Percentiles rank a stretch among this genome's conserved stretches.
phyloP scores from a whole-genome alignment of 768 basidiomycete genomes.

The Macrolepiota fuliginosa region DNA sequence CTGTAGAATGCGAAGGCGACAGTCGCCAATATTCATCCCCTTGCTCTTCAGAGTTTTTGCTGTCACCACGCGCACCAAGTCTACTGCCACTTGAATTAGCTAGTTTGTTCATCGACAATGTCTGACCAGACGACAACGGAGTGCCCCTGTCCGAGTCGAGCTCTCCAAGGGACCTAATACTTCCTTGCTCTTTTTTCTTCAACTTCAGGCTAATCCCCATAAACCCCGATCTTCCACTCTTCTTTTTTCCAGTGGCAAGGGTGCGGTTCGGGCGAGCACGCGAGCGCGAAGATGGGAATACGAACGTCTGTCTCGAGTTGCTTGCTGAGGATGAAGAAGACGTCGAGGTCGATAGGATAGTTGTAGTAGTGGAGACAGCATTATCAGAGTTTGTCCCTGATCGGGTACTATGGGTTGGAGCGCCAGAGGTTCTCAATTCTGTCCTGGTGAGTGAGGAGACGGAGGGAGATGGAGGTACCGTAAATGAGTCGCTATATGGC shows the following conservation, averaged over 20 bases:
- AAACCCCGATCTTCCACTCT: slow-evolving; percentile 17
- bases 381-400: not conserved
- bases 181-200: slow-evolving; percentile 21
- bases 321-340: not conserved
- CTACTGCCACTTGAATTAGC: not conserved
- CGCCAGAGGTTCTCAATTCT: not conserved
- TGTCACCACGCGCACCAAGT: not conserved
- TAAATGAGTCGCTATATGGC: not conserved
- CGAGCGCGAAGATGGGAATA: slow-evolving; percentile 19
- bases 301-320: slow-evolving; percentile 6
- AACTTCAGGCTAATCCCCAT: slow-evolving; percentile 22
- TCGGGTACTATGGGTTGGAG: not conserved
- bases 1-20: not conserved
- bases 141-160: slow-evolving; percentile 1
- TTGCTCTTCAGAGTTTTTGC: not conserved
- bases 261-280: slow-evolving; percentile 12
- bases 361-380: not conserved
- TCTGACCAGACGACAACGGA: not conserved
- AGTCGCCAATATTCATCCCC: not conserved
- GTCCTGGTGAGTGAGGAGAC: not conserved
- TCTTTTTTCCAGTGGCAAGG: slow-evolving; percentile 1
- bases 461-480: not conserved
- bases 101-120: not conserved
- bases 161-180: not conserved
- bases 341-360: not conserved